Evolutionary conservation across 495 filamentous ascomycete species (phyloP).

Genomic region (Aspergillus homomorphus): DNA sequence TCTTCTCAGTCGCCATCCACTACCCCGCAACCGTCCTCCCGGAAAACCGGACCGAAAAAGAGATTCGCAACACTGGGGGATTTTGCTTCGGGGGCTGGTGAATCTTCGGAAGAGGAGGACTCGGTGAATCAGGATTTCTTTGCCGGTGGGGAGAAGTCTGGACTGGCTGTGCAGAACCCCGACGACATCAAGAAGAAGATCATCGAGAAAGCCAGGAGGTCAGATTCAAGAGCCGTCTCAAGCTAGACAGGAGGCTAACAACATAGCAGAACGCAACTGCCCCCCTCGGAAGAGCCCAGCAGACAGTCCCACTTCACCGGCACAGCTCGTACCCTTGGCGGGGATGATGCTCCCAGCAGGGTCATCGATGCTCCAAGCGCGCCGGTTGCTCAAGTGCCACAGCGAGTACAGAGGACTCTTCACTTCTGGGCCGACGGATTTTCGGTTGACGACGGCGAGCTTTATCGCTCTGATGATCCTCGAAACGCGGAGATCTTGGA

Average conservation of each 20-base stretch:
- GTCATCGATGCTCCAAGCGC: constrained; percentile 63
- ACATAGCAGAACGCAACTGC: constrained; percentile 52
- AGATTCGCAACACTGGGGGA: constrained; percentile 58
- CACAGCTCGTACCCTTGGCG: constrained; percentile 80
- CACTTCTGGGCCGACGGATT: constrained; percentile 95
- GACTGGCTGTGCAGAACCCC: constrained; percentile 90
- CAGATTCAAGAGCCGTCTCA: constrained; percentile 21
- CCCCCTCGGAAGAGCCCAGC: constrained; percentile 55
- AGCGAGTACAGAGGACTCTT: constrained; percentile 63
- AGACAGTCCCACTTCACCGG: constrained; percentile 69
- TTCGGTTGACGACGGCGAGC: constrained; percentile 90
- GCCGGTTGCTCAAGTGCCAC: constrained; percentile 37
- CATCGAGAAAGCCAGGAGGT: constrained; percentile 78
- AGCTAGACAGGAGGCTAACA: constrained; percentile 6
- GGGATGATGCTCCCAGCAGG: constrained; percentile 78
- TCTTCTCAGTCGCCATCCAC: constrained; percentile 33
- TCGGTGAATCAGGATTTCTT: constrained; percentile 76
- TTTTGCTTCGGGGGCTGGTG: constrained; percentile 48
- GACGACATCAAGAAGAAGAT: constrained; percentile 71
- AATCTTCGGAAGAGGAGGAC: constrained; percentile 61
- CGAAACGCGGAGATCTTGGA: constrained; percentile 75
- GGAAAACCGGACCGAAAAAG: constrained; percentile 40
- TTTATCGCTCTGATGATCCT: constrained; percentile 86
- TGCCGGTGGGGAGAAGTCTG: constrained; percentile 95
- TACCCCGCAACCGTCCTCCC: constrained; percentile 31